Base-by-base conservation (phyloP, 805 yeast genomes). In the Lachancea sp. region DNA sequence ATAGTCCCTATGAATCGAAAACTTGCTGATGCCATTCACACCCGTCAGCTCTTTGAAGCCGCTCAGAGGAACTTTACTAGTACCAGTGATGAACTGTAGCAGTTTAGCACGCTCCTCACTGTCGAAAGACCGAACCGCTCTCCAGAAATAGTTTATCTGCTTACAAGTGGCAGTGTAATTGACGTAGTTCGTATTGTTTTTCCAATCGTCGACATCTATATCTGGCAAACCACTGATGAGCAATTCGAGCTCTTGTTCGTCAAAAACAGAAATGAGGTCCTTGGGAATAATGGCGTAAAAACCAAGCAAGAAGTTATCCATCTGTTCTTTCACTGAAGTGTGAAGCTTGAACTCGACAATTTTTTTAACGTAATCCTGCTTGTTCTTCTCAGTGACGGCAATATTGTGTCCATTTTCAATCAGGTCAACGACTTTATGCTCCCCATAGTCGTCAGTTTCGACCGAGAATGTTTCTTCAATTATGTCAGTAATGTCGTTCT, bases 71-170 rank as follows among this genome's bases (percentile, higher is more conserved):
- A 92, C 97, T 61, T 89, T 88, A 46, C 94, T 81, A 0, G 99
- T 90, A 45, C 99, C 99, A 0, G 99, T 92, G 1, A 94, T 90
- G 69, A 92, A 92, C 59, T 92, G 99, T 43, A 92, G 67, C 48
- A 92, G 66, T 57, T 88, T 89, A 7, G 98, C 99, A 36, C 95
- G 72, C 58, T 92, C 97, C 59, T 92, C 98, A 13, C 75, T 75
- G 54, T 87, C 96, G 64, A 92, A 92, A 1, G 97, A 85, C 53
- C 87, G 77, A 11, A 92, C 96, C 1, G 97, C 96, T 57, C 97
- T 72, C 99, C 99, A 92, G 65, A 92, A 92, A 85, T 97, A 90
- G 56, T 83, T 88, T 42, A 92, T 80, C 57, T 89, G 97, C 22
- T 85, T 78, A 2, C 95, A 84, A 2, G 84, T 72, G 1, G 89